These are phyloP conservation scores for Singerocomus inundabilis DNA, from an alignment of 1,284 basidiomycete genomes.

Conservation along the genomic window DNA sequence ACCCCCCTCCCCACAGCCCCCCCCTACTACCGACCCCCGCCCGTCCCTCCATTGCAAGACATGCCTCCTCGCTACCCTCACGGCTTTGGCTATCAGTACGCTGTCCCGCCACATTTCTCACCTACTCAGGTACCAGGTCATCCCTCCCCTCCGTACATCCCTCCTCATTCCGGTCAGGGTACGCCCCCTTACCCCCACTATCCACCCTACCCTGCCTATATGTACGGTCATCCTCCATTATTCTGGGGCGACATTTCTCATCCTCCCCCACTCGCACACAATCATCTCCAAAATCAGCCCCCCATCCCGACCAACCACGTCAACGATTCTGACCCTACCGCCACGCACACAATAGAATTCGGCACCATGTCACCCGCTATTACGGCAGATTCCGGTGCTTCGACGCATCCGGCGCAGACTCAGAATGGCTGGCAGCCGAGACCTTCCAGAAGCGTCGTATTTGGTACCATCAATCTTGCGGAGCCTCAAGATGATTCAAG, in stretches of 20 bases:
- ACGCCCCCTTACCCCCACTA: conserved; percentile 35
- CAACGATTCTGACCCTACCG: conserved; percentile 15
- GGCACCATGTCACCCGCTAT: conserved; percentile 17
- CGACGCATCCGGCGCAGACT: conserved; percentile 2
- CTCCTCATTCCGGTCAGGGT: conserved; percentile 26
- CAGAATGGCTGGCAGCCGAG: conserved; percentile 11
- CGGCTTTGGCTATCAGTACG: conserved; percentile 21
- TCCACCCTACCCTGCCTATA: conserved; percentile 33
- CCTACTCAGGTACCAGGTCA: conserved; percentile 27
- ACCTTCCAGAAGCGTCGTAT: conserved; percentile 35
- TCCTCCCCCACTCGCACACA: conserved; percentile 10
- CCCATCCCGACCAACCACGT: conserved; percentile 8
- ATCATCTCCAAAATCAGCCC: conserved; percentile 23
- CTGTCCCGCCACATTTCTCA: conserved; percentile 26
- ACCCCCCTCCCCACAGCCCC: conserved; percentile 16
- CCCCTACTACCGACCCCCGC: conserved; percentile 16
- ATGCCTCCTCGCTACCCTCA: conserved; percentile 24
- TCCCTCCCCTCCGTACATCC: conserved; percentile 28
- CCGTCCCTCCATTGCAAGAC: conserved; percentile 22
- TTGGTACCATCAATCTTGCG: conserved; percentile 48
- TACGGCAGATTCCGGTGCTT: conserved; percentile 14
- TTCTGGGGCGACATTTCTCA: conserved; percentile 29
- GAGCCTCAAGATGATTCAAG: conserved; percentile 11
- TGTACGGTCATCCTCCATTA: conserved; percentile 28
- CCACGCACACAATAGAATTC: conserved; percentile 17